These are phyloP conservation scores for Limnomonas spitsbergensis DNA, from an alignment of 139 green algal species.

Conservation along the genomic window DNA sequence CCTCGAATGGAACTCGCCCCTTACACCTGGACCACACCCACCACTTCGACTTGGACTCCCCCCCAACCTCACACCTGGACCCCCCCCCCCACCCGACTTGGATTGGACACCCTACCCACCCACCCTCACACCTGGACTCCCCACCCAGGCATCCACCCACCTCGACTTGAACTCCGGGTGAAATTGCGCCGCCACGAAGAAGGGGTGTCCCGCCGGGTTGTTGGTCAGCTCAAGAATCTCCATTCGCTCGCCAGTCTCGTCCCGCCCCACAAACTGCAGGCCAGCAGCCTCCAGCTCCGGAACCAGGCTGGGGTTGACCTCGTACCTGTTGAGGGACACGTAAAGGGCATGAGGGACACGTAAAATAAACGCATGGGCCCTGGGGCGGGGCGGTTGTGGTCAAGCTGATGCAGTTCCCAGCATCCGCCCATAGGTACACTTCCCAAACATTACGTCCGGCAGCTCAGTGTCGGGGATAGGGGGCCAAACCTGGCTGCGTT, in stretches of 20 bases:
- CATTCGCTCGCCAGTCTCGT: constrained; percentile 89
- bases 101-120: background rate
- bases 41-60: no score
- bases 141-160: background rate
- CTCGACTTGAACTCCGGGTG: constrained; percentile 83
- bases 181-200: constrained; percentile 86
- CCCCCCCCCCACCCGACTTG: background rate
- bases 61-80: background rate
- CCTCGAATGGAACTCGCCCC: background rate
- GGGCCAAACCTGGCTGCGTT: no score
- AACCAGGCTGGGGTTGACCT: constrained; percentile 95
- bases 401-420: no score
- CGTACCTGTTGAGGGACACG: constrained; percentile 54
- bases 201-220: constrained; percentile 70
- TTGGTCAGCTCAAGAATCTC: constrained; percentile 90
- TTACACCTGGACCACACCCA: no score
- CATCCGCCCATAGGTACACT: no score
- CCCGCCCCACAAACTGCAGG: constrained; percentile 77
- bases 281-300: constrained; percentile 77
- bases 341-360: no score
- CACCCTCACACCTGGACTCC: background rate
- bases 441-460: no score
- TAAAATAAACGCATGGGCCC: no score
- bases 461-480: no score
- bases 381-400: no score